A percentile compares a stretch with the other conserved stretches of the same genome.
Evolutionary conservation across 148 eudicot species (phyloP).

Genomic region (Silene conica): DNA sequence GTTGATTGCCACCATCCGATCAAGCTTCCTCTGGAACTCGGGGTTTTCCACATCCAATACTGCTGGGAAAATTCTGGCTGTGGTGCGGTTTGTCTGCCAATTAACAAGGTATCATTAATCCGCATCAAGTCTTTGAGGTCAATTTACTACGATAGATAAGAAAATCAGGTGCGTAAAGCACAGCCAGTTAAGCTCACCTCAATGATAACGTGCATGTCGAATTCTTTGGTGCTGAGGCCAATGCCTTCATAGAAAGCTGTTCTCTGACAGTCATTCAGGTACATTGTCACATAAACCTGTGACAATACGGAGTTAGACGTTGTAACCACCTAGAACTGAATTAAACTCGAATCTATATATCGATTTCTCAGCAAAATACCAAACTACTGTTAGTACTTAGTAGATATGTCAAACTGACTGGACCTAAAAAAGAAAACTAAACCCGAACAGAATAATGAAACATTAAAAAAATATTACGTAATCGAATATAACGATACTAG

Average conservation of each 20-base stretch:
- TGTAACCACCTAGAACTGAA: too few relatives aligned
- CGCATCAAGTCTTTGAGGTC: background rate
- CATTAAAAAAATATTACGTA: too few relatives aligned
- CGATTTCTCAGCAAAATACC: background rate
- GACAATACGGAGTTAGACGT: background rate
- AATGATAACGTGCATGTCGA: conserved; percentile 97
- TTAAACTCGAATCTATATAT: background rate
- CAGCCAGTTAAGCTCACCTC: conserved; percentile 49
- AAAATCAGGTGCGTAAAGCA: background rate
- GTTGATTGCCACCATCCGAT: conserved; percentile 82
- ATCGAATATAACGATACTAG: too few relatives aligned
- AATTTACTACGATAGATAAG: background rate
- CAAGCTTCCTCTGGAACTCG: conserved; percentile 93
- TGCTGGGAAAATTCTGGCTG: conserved; percentile 97
- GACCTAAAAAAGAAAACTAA: too few relatives aligned
- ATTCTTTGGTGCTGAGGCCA: conserved; percentile 88
- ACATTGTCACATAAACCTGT: conserved; percentile 98
- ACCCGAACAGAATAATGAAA: too few relatives aligned
- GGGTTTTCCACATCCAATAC: conserved; percentile 98
- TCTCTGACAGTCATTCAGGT: conserved; percentile 93
- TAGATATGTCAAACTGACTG: too few relatives aligned
- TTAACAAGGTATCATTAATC: conserved; percentile 6
- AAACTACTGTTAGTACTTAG: too few relatives aligned
- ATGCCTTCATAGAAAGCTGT: conserved; percentile 95
- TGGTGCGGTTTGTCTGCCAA: conserved; percentile 94